phyloP scores from a whole-genome alignment of 345 rosid species.

The Sonneratia alba region DNA sequence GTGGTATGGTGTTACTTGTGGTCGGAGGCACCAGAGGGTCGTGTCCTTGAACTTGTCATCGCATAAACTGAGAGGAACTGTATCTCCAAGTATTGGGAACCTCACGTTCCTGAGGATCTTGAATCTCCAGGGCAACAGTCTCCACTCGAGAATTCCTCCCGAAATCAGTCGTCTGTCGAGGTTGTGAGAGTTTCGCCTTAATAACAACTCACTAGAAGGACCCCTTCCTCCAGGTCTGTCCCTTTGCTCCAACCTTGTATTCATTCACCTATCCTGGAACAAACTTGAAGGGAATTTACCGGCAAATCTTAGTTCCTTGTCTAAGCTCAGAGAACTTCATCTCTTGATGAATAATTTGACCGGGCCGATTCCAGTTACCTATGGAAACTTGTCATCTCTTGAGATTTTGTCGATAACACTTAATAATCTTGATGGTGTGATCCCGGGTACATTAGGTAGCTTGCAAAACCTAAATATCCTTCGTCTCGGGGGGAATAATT shows the following conservation, averaged over 20 bases:
- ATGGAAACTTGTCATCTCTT: not conserved
- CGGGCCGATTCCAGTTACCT: not conserved
- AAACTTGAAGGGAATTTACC: not conserved
- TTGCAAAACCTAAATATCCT: not conserved
- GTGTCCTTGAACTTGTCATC: not conserved
- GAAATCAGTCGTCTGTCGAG: not conserved
- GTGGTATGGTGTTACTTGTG: slow-evolving; percentile 7
- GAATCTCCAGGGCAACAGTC: not conserved
- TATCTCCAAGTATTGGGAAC: slow-evolving; percentile 1
- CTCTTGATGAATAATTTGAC: not conserved
- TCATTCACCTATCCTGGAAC: not conserved
- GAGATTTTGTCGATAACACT: not conserved
- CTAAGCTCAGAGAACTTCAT: not conserved
- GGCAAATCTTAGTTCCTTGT: not conserved
- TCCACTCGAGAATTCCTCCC: slow-evolving; percentile 3
- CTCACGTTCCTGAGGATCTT: not conserved
- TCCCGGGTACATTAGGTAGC: not conserved
- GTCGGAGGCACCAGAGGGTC: not conserved
- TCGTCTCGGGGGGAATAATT: not conserved
- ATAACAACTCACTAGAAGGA: not conserved
- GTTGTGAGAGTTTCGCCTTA: not conserved
- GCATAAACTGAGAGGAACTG: not conserved
- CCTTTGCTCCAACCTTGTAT: not conserved
- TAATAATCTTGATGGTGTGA: not conserved
- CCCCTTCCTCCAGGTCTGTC: not conserved